Evolutionary conservation across 345 rosid genomes (phyloP).

Genomic region (Syzygium oleosum): DNA sequence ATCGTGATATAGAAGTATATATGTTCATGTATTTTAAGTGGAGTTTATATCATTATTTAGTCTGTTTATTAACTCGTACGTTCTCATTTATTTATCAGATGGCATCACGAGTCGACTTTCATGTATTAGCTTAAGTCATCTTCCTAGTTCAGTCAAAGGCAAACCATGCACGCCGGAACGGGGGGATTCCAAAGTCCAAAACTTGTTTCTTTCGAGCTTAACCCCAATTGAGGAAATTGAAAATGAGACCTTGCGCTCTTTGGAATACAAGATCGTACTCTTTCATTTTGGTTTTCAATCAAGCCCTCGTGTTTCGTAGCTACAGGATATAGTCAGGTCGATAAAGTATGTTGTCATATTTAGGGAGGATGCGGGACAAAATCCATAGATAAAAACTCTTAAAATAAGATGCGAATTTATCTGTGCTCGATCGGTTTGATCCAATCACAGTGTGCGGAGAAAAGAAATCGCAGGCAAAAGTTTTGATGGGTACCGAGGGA

Average conservation of each 20-base stretch:
- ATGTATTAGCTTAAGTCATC: neutral
- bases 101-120: neutral
- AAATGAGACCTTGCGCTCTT: accelerated
- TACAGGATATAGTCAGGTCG: neutral
- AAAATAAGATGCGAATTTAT: neutral
- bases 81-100: neutral
- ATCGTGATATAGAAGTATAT: accelerated
- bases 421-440: neutral
- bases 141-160: neutral
- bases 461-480: neutral
- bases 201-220: accelerated
- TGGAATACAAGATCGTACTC: too few relatives aligned
- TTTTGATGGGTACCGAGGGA: neutral
- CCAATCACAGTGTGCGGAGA: neutral
- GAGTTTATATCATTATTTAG: neutral
- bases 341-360: neutral
- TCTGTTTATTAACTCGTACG: neutral
- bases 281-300: too few relatives aligned
- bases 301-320: neutral
- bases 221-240: accelerated
- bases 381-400: neutral
- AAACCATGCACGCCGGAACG: neutral
- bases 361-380: neutral
- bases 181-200: neutral
- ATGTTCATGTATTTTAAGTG: neutral